Percentiles rank a stretch among this genome's conserved stretches.
Conservation (phyloP, 257 asterid species). For the Solanum appendiculatum region DNA sequence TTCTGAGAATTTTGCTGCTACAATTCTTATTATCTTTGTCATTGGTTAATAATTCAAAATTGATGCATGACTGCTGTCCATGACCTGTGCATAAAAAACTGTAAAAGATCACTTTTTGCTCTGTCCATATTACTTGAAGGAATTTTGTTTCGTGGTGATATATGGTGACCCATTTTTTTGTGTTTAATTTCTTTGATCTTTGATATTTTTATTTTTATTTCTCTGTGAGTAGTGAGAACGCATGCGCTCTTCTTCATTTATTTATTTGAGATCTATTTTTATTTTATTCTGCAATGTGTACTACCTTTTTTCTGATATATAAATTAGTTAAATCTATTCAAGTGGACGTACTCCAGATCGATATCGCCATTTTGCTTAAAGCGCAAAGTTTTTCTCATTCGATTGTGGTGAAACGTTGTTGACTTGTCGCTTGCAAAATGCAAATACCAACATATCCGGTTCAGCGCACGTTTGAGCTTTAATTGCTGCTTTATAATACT, state of each 20-base stretch:
- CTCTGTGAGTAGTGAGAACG: background rate
- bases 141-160: background rate
- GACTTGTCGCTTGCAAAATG: background rate
- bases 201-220: background rate
- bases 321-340: background rate
- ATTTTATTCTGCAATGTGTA: background rate
- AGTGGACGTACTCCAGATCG: background rate
- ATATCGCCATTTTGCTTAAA: background rate
- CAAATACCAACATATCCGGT: background rate
- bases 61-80: background rate
- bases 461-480: background rate
- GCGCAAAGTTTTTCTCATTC: background rate
- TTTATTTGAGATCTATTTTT: background rate
- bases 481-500: background rate
- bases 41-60: background rate
- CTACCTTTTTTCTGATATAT: too few relatives aligned
- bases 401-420: background rate
- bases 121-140: background rate
- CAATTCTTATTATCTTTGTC: background rate
- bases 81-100: background rate
- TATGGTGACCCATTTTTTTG: background rate
- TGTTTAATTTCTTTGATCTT: background rate
- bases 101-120: background rate
- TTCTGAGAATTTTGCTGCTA: background rate
- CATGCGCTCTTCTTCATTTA: background rate